phyloP scores from a whole-genome alignment of 75 land plant species.

The Chamaecyparis obtusa region DNA sequence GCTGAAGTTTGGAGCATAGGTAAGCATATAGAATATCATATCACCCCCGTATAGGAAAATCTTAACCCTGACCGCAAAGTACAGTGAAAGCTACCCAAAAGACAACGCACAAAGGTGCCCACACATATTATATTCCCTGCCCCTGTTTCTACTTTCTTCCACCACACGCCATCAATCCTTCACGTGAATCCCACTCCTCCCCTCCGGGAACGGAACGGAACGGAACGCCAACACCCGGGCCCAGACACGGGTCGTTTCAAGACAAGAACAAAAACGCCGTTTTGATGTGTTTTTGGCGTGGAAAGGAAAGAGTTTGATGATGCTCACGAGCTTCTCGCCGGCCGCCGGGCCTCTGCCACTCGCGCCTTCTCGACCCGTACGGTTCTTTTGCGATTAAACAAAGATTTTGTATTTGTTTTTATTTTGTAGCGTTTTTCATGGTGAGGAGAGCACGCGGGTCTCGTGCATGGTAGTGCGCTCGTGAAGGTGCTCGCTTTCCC shows the following conservation, averaged over 20 bases:
- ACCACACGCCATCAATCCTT: background rate
- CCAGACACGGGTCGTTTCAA: background rate
- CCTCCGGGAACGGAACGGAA: background rate
- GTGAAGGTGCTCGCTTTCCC: background rate
- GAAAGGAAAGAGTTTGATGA: background rate
- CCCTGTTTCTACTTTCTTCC: background rate
- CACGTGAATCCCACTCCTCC: background rate
- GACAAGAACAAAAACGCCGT: background rate
- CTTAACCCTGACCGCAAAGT: too few relatives aligned
- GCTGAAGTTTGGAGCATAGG: too few relatives aligned
- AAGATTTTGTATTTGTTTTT: background rate
- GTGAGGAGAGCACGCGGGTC: background rate
- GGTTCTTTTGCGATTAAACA: background rate
- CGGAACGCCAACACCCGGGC: too few relatives aligned
- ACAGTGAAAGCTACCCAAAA: too few relatives aligned
- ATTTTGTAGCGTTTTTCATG: background rate
- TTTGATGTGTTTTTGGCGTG: background rate
- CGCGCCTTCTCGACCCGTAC: background rate
- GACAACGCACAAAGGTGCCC: too few relatives aligned
- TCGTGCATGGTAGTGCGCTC: conserved; percentile 3
- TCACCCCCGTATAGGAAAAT: too few relatives aligned
- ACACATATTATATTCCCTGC: background rate
- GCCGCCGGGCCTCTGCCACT: too few relatives aligned
- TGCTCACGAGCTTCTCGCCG: background rate
- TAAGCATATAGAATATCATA: too few relatives aligned